Base-by-base conservation (phyloP, 2,329 filamentous ascomycete genomes). In the Dactylellina haptotyla region DNA sequence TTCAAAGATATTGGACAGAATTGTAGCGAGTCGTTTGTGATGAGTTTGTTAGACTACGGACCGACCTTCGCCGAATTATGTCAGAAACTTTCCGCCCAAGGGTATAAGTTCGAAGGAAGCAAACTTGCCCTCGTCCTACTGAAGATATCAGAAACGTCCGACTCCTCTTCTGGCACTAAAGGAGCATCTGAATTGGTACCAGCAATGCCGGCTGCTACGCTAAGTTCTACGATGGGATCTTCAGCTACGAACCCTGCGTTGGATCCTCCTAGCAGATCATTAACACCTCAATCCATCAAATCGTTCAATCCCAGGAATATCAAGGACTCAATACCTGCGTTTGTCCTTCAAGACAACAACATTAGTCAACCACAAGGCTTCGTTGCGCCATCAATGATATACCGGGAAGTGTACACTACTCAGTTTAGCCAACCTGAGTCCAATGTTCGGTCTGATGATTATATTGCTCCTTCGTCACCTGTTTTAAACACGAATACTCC, bases 301-400 rank as follows among this genome's bases (percentile, higher is more conserved):
- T 72, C 67, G n/a, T 72, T 65, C 26, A 65, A 72, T 59, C 67
- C 59, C 14, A 32, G 59, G 23, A 72, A 72, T 23, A 65, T 72
- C 26, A 72, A 72, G 56, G 67, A 72, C 25, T 72, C 58, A 3
- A 65, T 72, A 9, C 59, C 67, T 9, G 61, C n/a, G 25, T 51
- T 65, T 18, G n/a, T 53, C 1, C 51, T 53, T 1, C 23, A 30
- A 28, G 58, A 64, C 20, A 6, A 58, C 23, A 9, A 54, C 18
- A 3, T 43, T 39, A 58, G 58, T 25, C 58, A 57, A 14, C 54
- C 58, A 2, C 50, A 71, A 10, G 51, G 48, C 25, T 71, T 64
- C 30, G 58, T 71, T n/a, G 25, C 58, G 2, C 66, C 66, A n/a
- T 71, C 66, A 4, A 32, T 71, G 57, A 45, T 71, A 50, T 64